A percentile compares a stretch with the other conserved stretches of the same genome.
phyloP scores from a whole-genome alignment of 2,329 filamentous ascomycete genomes.

The Fusarium robinianum region DNA sequence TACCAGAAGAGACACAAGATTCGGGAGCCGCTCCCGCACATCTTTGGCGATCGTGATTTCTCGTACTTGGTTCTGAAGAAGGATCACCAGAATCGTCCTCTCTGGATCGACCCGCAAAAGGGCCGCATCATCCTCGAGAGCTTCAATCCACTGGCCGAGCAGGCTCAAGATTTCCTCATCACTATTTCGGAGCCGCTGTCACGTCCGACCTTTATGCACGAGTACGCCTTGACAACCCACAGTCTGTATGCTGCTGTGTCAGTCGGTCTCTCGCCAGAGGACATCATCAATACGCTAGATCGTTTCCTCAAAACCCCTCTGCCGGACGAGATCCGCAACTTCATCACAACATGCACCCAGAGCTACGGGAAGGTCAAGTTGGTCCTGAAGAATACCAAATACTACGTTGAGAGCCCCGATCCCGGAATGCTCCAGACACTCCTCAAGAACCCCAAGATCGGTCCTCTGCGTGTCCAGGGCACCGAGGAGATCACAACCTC shows the following conservation, averaged over 20 bases:
- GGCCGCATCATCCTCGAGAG: slow-evolving; percentile 92
- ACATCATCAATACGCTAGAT: slow-evolving; percentile 89
- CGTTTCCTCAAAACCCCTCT: slow-evolving; percentile 87
- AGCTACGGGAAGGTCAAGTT: slow-evolving; percentile 96
- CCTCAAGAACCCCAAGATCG: slow-evolving; percentile 83
- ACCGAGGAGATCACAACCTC: slow-evolving; percentile 75
- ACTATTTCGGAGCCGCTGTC: slow-evolving; percentile 94
- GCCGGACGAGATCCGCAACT: slow-evolving; percentile 77
- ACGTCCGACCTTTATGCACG: slow-evolving; percentile 86
- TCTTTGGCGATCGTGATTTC: slow-evolving; percentile 68
- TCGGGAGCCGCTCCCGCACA: slow-evolving; percentile 51
- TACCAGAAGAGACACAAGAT: slow-evolving; percentile 53
- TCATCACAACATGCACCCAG: slow-evolving; percentile 78
- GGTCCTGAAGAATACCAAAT: slow-evolving; percentile 91
- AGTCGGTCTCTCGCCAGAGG: slow-evolving; percentile 84
- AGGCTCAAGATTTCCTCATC: slow-evolving; percentile 92
- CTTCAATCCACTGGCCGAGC: slow-evolving; percentile 83
- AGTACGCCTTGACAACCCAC: slow-evolving; percentile 89
- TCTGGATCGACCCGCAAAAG: slow-evolving; percentile 90
- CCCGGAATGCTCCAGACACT: slow-evolving; percentile 83
- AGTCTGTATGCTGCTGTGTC: slow-evolving; percentile 95
- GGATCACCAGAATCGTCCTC: slow-evolving; percentile 85
- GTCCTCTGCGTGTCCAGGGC: slow-evolving; percentile 75
- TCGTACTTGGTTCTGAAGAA: slow-evolving; percentile 81
- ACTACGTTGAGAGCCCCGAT: slow-evolving; percentile 91